Base-by-base conservation (phyloP, 306 rosid species). In the Rosa rugosa region DNA sequence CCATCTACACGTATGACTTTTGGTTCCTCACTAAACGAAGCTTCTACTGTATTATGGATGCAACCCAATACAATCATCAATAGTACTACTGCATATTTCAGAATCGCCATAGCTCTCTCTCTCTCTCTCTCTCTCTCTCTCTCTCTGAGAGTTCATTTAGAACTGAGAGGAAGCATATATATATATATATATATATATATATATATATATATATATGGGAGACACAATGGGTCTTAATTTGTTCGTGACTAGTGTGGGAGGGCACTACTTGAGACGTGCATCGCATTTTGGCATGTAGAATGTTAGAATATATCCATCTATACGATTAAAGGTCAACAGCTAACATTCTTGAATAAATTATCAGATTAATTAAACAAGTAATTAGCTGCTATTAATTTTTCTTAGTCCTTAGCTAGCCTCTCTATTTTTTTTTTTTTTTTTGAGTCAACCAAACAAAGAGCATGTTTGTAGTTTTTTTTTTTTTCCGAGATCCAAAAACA, bases 1-100 rank as follows among this genome's bases (percentile, higher is more conserved):
- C 98, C 98, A 31, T 72, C 89, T 2, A 90, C 87, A 57, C 86
- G 88, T 22, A 89, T 77, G 45, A 80, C 8, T 56, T 83, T 65
- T 27, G 70, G 9, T 53, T 82, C 81, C 22, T 51, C 78, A 31
- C 81, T 17, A 67, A 63, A 41, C 72, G 45, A 44, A 80, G 91
- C 53, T 67, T 63, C 68, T 50, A 54, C 89, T 4, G n/a, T 64
- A 0, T 72, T 53, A 64, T 69, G 85, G 80, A 72, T 77, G 79
- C 81, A 86, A 71, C 72, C 79, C 80, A 81, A 72, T n/a, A 90
- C 34, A 16, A 84, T 7, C n/a, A 64, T 34, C 8, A 64, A 0
- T 44, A 57, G 2, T 8, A 84, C 49, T 50, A 80, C 84, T 76
- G 85, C 85, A 77, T 85, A 46, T 49, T 82, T 53, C 53, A 82